These are phyloP conservation scores for Pezicula rhizophila DNA, from an alignment of 2,329 filamentous ascomycete species.

Conservation along the genomic window DNA sequence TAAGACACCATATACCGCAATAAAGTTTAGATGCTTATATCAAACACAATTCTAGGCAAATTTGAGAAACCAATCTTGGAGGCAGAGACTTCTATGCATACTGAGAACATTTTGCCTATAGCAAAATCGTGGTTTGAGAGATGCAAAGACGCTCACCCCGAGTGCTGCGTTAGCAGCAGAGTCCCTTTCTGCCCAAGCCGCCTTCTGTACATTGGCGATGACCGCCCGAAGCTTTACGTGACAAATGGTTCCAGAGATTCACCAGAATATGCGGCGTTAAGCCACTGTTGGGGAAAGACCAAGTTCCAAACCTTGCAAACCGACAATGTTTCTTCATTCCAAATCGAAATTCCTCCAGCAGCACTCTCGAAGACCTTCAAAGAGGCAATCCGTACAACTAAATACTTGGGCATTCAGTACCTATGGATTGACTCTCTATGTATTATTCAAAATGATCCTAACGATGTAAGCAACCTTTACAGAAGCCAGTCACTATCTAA, in stretches of 20 bases:
- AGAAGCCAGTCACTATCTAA: neutral
- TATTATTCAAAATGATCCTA: slow-evolving; percentile 18
- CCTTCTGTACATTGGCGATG: neutral
- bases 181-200: neutral
- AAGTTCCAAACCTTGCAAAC: slow-evolving; percentile 3
- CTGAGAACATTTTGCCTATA: neutral
- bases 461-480: slow-evolving; percentile 5
- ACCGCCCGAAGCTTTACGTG: neutral
- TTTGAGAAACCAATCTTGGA: neutral
- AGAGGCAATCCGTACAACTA: slow-evolving; percentile 17
- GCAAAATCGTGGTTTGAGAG: neutral
- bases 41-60: neutral
- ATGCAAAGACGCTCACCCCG: neutral
- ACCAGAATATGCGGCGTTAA: slow-evolving; percentile 8
- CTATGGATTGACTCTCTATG: slow-evolving; percentile 25
- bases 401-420: slow-evolving; percentile 15
- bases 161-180: neutral
- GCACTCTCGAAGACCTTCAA: slow-evolving; percentile 17
- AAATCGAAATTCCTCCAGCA: slow-evolving; percentile 5
- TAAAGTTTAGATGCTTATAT: neutral
- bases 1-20: neutral
- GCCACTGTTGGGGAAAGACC: slow-evolving; percentile 9
- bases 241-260: neutral
- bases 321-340: slow-evolving; percentile 3
- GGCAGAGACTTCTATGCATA: neutral